Evolutionary conservation across 805 yeast genomes (phyloP).

Genomic region (Nakazawaea ishiwadae): DNA sequence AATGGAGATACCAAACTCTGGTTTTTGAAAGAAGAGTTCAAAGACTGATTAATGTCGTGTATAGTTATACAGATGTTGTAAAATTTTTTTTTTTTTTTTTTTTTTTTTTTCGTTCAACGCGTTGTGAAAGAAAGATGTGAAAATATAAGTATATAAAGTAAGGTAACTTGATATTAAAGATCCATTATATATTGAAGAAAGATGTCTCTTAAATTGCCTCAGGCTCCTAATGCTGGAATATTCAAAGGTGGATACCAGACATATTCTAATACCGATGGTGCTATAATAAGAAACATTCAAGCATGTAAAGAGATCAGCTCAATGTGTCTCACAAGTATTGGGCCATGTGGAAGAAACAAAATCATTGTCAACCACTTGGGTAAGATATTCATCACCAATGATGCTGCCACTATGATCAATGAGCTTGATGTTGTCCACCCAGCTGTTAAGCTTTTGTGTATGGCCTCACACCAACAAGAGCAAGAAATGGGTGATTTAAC

Average conservation of each 20-base stretch:
- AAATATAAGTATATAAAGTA: no score
- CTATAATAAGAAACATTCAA: conserved; percentile 83
- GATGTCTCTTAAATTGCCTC: conserved; percentile 90
- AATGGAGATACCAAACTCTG: conserved; percentile 54
- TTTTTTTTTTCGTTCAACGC: conserved; percentile 7
- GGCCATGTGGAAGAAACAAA: conserved; percentile 97
- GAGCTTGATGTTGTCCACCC: conserved; percentile 96
- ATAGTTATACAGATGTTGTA: neutral
- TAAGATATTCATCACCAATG: conserved; percentile 86
- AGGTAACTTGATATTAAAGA: no score
- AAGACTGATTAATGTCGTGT: conserved; percentile 7
- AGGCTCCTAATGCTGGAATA: conserved; percentile 88
- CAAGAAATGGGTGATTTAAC: conserved; percentile 97
- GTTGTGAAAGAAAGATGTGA: neutral
- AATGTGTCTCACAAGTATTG: conserved; percentile 91
- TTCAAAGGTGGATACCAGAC: conserved; percentile 95
- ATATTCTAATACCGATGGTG: conserved; percentile 88
- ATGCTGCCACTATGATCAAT: conserved; percentile 95
- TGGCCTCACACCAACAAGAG: conserved; percentile 97
- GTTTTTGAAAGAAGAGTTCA: conserved; percentile 55
- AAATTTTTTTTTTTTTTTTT: conserved; percentile 4
- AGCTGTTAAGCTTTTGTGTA: conserved; percentile 89
- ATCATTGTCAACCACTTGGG: conserved; percentile 87
- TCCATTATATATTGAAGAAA: neutral
- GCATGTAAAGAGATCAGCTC: conserved; percentile 92